These are phyloP conservation scores for Saussurea involucrata DNA, from an alignment of 129 eudicot species.

Conservation along the genomic window DNA sequence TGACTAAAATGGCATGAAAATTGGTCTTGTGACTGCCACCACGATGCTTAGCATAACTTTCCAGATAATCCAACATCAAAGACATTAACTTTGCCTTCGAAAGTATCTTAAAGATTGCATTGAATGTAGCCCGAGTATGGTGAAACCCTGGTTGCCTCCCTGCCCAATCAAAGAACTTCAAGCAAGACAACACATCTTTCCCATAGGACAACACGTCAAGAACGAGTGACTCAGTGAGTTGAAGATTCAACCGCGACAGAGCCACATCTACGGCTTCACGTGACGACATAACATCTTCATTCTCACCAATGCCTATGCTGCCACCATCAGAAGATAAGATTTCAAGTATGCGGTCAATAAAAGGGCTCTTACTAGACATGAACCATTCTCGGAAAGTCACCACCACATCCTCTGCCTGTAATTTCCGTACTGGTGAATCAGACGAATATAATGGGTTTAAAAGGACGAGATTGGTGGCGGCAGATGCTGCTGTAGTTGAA, in stretches of 20 bases:
- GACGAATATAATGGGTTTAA: constrained; percentile 11
- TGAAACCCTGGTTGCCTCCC: constrained; percentile 71
- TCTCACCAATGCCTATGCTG: constrained; percentile 3
- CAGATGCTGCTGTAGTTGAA: constrained; percentile 22
- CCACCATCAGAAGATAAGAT: constrained; percentile 31
- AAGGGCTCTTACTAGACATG: constrained; percentile 35
- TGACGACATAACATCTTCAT: constrained; percentile 5
- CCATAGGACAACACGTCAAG: constrained; percentile 56
- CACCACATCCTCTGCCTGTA: constrained; percentile 38
- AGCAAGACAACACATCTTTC: constrained; percentile 60
- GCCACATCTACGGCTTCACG: constrained; percentile 27
- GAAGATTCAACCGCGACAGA: constrained; percentile 38
- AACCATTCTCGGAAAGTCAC: constrained; percentile 64
- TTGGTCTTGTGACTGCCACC: constrained; percentile 22
- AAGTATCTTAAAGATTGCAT: constrained; percentile 62
- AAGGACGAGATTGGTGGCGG: neutral
- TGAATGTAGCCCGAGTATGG: constrained; percentile 66
- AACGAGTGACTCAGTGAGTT: constrained; percentile 51
- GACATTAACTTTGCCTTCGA: constrained; percentile 44
- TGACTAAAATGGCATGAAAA: constrained; percentile 52
- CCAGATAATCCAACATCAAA: constrained; percentile 57
- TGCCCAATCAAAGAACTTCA: constrained; percentile 93
- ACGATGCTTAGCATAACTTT: constrained; percentile 20
- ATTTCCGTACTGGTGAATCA: neutral
- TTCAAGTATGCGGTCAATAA: constrained; percentile 49